phyloP scores from a whole-genome alignment of 331 rosid genomes.

The Erythrophleum ivorense region DNA sequence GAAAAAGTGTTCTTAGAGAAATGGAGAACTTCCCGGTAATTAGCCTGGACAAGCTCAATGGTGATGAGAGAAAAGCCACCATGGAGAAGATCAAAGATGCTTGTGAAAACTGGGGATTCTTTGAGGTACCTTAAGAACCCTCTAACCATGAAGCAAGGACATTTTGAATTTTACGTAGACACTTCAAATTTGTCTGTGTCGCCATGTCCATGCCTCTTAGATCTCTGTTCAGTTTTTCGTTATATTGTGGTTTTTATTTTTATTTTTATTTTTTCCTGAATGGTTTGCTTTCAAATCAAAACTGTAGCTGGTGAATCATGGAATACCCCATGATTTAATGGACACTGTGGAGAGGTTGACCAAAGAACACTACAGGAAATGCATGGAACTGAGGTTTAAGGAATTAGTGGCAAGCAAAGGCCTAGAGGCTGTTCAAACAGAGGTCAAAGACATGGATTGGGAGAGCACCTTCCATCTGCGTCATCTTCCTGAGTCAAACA shows the following conservation, averaged over 20 bases:
- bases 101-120: conserved; percentile 96
- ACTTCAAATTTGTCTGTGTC: no score
- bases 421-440: conserved; percentile 67
- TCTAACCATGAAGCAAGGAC: no score
- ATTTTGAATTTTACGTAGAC: no score
- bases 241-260: neutral
- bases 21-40: conserved; percentile 82
- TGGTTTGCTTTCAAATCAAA: conserved; percentile 42
- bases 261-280: neutral
- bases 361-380: conserved; percentile 76
- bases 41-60: conserved; percentile 69
- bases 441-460: conserved; percentile 89
- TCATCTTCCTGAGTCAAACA: conserved; percentile 81
- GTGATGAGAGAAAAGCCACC: conserved; percentile 67
- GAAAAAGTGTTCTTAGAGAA: conserved; percentile 31
- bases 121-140: conserved; percentile 63
- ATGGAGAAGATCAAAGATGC: conserved; percentile 84
- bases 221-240: neutral
- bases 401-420: conserved; percentile 74
- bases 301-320: conserved; percentile 73
- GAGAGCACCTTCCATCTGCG: conserved; percentile 82
- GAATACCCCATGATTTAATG: conserved; percentile 67
- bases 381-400: conserved; percentile 83
- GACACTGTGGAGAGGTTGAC: conserved; percentile 82
- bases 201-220: no score